Percentiles rank a stretch among this genome's conserved stretches.
phyloP scores from a whole-genome alignment of 2,329 filamentous ascomycete species.

The Proliferodiscus dingleyae region DNA sequence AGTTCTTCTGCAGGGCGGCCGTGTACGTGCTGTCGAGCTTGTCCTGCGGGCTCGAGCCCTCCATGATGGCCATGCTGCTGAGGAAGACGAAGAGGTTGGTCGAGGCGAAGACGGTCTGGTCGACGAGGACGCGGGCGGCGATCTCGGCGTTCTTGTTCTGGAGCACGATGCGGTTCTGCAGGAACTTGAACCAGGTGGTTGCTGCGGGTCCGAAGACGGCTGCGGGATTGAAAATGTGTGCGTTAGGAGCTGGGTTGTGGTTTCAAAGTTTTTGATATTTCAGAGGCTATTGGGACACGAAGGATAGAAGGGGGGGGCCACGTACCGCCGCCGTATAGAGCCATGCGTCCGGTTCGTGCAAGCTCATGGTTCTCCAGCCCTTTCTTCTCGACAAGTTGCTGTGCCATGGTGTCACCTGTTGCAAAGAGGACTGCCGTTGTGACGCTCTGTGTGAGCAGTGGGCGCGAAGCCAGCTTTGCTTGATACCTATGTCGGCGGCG shows the following conservation, averaged over 20 bases:
- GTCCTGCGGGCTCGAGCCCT: conserved; percentile 53
- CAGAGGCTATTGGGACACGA: no score
- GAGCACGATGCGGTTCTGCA: conserved; percentile 57
- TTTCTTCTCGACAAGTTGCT: conserved; percentile 82
- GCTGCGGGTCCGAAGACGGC: conserved; percentile 67
- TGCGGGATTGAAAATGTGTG: conserved; percentile 24
- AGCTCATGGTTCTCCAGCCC: conserved; percentile 73
- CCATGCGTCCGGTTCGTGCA: conserved; percentile 71
- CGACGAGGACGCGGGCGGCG: conserved; percentile 55
- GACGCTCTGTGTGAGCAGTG: conserved; percentile 83
- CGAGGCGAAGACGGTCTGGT: conserved; percentile 64
- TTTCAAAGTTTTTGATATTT: no score
- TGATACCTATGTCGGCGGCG: conserved; percentile 65
- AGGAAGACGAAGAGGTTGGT: conserved; percentile 62
- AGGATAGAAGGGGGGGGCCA: conserved; percentile 1
- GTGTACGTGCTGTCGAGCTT: conserved; percentile 57
- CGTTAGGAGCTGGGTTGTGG: conserved; percentile 14
- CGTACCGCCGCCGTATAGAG: conserved; percentile 70
- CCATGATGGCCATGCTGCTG: conserved; percentile 62
- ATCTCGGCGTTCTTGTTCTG: conserved; percentile 55
- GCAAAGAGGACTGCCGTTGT: conserved; percentile 91
- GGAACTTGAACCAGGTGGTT: conserved; percentile 65
- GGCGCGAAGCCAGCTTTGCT: conserved; percentile 70
- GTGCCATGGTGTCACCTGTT: conserved; percentile 83
- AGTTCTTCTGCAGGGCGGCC: conserved; percentile 61